A percentile compares a stretch with the other conserved stretches of the same genome.
These are phyloP conservation scores for Penicillium oxalicum DNA, from an alignment of 2,329 filamentous ascomycete genomes.

Conservation along the genomic window DNA sequence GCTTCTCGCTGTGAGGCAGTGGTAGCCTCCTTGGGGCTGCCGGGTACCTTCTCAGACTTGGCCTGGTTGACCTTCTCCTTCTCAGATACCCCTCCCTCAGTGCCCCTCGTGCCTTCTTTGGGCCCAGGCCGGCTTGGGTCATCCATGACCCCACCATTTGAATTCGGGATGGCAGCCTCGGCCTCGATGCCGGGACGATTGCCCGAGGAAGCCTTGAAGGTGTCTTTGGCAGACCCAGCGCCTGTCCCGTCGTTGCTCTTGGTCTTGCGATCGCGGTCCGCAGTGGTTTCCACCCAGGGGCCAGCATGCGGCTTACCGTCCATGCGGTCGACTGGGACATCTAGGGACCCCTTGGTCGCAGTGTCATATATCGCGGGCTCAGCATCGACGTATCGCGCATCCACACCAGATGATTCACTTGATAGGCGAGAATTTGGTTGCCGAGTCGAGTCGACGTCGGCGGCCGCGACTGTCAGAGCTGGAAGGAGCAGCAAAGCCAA, in stretches of 20 bases:
- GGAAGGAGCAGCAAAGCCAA: constrained; percentile 33
- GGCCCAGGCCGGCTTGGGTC: constrained; percentile 70
- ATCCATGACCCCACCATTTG: constrained; percentile 82
- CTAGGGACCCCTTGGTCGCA: constrained; percentile 56
- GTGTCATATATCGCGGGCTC: constrained; percentile 17
- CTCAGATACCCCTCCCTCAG: constrained; percentile 80
- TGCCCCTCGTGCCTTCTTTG: constrained; percentile 80
- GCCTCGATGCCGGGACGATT: constrained; percentile 37
- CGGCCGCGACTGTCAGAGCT: constrained; percentile 25
- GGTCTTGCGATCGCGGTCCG: constrained; percentile 43
- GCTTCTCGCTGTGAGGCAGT: constrained; percentile 71
- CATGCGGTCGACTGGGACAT: constrained; percentile 84
- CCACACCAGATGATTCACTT: constrained; percentile 8
- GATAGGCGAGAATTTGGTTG: constrained; percentile 11
- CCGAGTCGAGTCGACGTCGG: constrained; percentile 15
- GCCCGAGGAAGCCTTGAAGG: constrained; percentile 22
- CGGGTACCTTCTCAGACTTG: constrained; percentile 67
- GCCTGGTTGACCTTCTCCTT: constrained; percentile 72
- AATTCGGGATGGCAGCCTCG: constrained; percentile 44
- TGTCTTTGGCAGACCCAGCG: constrained; percentile 22
- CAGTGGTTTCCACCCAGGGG: constrained; percentile 55
- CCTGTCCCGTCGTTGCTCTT: constrained; percentile 32
- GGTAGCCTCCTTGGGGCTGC: constrained; percentile 82
- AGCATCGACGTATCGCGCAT: constrained; percentile 14
- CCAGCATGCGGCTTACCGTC: constrained; percentile 92